These are phyloP conservation scores for Xylaria curta DNA, from an alignment of 495 filamentous ascomycete species.

Conservation along the genomic window DNA sequence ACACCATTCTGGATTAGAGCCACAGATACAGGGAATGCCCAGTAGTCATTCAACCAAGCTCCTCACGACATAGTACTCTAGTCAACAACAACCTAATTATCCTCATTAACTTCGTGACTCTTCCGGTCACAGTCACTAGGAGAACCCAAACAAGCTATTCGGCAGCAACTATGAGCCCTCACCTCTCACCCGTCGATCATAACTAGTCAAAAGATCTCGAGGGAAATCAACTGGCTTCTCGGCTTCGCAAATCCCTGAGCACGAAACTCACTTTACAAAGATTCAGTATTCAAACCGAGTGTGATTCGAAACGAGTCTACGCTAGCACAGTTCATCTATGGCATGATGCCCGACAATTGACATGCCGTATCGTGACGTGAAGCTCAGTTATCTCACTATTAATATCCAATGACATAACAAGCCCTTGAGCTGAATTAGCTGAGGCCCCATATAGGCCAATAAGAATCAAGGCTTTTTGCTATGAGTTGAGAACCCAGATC, in stretches of 20 bases:
- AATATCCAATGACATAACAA: constrained; percentile 17
- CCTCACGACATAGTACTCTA: not conserved
- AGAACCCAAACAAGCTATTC: not conserved
- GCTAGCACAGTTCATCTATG: not conserved
- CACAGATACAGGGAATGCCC: constrained; percentile 18
- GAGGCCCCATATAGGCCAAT: constrained; percentile 15
- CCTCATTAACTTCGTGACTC: not conserved
- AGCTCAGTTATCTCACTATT: constrained; percentile 18
- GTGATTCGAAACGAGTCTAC: not conserved
- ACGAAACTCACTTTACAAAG: not conserved
- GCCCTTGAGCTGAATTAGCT: constrained; percentile 11
- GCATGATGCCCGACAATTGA: not conserved
- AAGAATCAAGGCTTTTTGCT: not conserved
- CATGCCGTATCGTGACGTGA: not conserved
- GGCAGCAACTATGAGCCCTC: not conserved
- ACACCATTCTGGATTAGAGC: not conserved
- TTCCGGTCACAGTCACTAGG: not conserved
- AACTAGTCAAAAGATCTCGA: not conserved
- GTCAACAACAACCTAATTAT: constrained; percentile 17
- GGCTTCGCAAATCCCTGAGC: not conserved
- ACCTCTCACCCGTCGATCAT: not conserved
- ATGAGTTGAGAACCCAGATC: constrained; percentile 4
- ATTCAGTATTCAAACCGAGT: not conserved
- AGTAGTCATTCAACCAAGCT: constrained; percentile 23
- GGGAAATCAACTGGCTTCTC: not conserved